Evolutionary conservation across 2,329 filamentous ascomycete genomes (phyloP), one percentile per base, ranked within the genome.

Genomic region (Rosellinia necatrix): DNA sequence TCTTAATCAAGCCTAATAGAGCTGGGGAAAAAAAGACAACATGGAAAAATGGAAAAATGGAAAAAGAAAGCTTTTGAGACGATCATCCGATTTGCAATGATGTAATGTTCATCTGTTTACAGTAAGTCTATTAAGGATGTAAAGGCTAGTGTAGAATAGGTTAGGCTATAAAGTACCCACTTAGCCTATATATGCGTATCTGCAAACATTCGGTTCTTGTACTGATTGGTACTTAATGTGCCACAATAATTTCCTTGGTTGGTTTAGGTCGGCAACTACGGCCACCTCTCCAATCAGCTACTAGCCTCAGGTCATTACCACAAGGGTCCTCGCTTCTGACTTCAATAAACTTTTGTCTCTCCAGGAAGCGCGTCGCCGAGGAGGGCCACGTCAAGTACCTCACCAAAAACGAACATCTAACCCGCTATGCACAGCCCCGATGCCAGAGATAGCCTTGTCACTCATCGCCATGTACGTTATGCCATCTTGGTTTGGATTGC

Each of bases 281-380:
- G 53, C 53, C 53, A 56, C 48, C 17, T 37, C 37, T 17, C 32
- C 44, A 15, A 10, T 15, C 32, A 15, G n/a, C n/a, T n/a, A 27
- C 17, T 32, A 55, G 56, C 47, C 50, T 15, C 52, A 52, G 24
- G 40, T 43, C 55, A n/a, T n/a, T n/a, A n/a, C n/a, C n/a, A 29
- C 50, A 41, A 53, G 49, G 54, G 54, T 46, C 30, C 47, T 40
- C 21, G 19, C 10, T 21, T 34, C 30, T 25, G 38, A 19, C 30
- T 25, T 13, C 12, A 29, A 17, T 30, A 44, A 53, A 49, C 54
- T 58, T 41, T 30, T 6, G 15, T 41, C n/a, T n/a, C n/a, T n/a
- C 27, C 22, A 24, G 38, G 34, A 61, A 55, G 58, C 58, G 58
- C 58, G 58, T 60, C 55, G 46, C 54, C 35, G 47, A 37, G 42